These are phyloP conservation scores for Cyberlindnera meyerae DNA, from an alignment of 805 yeast species.

Conservation along the genomic window DNA sequence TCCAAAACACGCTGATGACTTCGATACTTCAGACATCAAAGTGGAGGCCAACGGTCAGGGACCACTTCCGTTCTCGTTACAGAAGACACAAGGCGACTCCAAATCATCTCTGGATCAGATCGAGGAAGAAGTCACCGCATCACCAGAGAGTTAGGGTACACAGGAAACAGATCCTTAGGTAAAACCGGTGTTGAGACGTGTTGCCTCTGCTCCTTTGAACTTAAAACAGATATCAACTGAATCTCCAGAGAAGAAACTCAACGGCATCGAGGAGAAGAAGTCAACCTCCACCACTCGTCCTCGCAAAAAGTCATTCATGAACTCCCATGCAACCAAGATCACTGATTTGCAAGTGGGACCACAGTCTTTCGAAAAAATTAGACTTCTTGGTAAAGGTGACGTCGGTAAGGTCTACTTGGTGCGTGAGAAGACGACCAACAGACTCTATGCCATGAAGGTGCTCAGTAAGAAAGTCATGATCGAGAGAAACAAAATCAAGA, in stretches of 20 bases:
- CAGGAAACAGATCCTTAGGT: not conserved
- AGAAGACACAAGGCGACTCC: slow-evolving; percentile 19
- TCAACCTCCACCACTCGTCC: slow-evolving; percentile 24
- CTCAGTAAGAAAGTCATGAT: slow-evolving; percentile 90
- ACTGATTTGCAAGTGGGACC: slow-evolving; percentile 80
- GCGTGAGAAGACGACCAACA: slow-evolving; percentile 68
- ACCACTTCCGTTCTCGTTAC: slow-evolving; percentile 29
- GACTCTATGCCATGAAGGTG: slow-evolving; percentile 89
- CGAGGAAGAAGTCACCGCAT: slow-evolving; percentile 28
- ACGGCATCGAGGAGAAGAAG: slow-evolving; percentile 15
- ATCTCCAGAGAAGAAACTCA: slow-evolving; percentile 17
- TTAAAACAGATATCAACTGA: slow-evolving; percentile 30
- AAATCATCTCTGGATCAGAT: slow-evolving; percentile 29
- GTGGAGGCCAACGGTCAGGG: slow-evolving; percentile 19
- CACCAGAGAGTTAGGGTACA: not conserved
- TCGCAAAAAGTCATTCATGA: slow-evolving; percentile 45
- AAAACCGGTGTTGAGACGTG: slow-evolving; percentile 52
- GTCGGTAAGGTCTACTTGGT: slow-evolving; percentile 96
- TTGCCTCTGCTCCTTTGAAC: slow-evolving; percentile 80
- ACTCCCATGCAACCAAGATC: slow-evolving; percentile 68
- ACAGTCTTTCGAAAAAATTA: slow-evolving; percentile 80
- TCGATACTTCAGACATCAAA: slow-evolving; percentile 6
- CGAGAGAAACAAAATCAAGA: slow-evolving; percentile 86
- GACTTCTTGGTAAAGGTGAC: slow-evolving; percentile 93
- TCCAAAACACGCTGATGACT: slow-evolving; percentile 43